These are phyloP conservation scores for Datura wrightii DNA, from an alignment of 257 asterid genomes.

Conservation along the genomic window DNA sequence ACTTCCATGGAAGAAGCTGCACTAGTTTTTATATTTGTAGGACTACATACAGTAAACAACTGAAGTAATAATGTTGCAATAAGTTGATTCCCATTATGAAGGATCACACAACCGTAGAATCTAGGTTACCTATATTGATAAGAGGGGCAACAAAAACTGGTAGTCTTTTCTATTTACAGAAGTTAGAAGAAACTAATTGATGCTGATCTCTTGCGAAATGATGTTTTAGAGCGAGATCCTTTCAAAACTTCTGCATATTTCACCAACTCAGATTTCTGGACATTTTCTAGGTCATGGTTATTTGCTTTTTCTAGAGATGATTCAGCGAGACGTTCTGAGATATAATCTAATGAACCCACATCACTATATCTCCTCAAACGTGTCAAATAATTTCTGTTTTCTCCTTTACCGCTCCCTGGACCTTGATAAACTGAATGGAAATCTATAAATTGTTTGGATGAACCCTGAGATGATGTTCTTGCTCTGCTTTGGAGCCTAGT, in stretches of 20 bases:
- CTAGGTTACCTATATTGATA: not conserved
- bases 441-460: slow-evolving; percentile 50
- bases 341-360: not conserved
- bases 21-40: slow-evolving; percentile 10
- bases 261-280: slow-evolving; percentile 58
- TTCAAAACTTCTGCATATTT: slow-evolving; percentile 85
- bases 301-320: slow-evolving; percentile 30
- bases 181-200: slow-evolving; percentile 52
- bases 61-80: slow-evolving; percentile 15
- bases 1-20: slow-evolving; percentile 27
- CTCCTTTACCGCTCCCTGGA: slow-evolving; percentile 37
- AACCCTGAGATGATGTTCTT: slow-evolving; percentile 51
- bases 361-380: slow-evolving; percentile 15
- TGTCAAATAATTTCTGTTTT: slow-evolving; percentile 43
- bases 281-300: slow-evolving; percentile 36
- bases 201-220: slow-evolving; percentile 55
- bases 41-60: not conserved
- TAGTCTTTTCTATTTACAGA: not conserved
- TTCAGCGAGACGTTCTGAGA: not conserved
- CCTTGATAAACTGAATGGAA: slow-evolving; percentile 41
- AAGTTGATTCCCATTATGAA: not conserved
- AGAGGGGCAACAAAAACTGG: slow-evolving; percentile 4
- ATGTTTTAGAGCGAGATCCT: slow-evolving; percentile 47
- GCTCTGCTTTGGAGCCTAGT: slow-evolving; percentile 40
- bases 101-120: not conserved